Evolutionary conservation across 352 stramenopile genomes (phyloP).

Genomic region (Phytophthora uliginosa): DNA sequence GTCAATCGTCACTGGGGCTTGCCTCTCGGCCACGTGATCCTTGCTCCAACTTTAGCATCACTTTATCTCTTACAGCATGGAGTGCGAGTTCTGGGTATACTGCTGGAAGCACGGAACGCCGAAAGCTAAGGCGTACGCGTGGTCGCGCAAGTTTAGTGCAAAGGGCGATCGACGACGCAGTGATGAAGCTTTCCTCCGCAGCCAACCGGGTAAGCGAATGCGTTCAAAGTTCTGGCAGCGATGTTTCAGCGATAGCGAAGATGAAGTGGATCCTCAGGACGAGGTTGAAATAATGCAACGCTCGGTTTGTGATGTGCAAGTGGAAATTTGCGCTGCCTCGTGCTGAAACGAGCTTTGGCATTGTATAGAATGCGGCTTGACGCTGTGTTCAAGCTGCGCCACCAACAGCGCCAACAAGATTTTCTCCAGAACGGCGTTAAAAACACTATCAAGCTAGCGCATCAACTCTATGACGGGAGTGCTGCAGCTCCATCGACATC

Average conservation of each 20-base stretch:
- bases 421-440: not conserved
- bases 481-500: not conserved
- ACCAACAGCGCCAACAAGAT: not conserved
- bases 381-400: not conserved
- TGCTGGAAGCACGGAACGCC: constrained; percentile 8
- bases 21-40: too few species aligned
- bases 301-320: not conserved
- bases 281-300: not conserved
- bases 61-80: not conserved
- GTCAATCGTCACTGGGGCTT: too few species aligned
- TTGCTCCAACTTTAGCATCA: not conserved
- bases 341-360: not conserved
- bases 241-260: constrained; percentile 3
- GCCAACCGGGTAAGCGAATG: not conserved
- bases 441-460: not conserved
- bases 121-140: not conserved
- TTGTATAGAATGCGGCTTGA: not conserved
- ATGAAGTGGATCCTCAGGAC: not conserved
- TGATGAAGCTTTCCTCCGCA: not conserved
- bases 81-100: constrained; percentile 7
- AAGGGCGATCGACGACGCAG: not conserved
- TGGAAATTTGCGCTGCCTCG: not conserved
- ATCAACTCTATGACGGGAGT: not conserved
- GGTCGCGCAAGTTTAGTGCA: not conserved
- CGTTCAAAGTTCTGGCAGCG: constrained; percentile 7